Evolutionary conservation across 2,329 filamentous ascomycete species (phyloP), one percentile per base, ranked within the genome.

Genomic region (Scedosporium aurantiacum): DNA sequence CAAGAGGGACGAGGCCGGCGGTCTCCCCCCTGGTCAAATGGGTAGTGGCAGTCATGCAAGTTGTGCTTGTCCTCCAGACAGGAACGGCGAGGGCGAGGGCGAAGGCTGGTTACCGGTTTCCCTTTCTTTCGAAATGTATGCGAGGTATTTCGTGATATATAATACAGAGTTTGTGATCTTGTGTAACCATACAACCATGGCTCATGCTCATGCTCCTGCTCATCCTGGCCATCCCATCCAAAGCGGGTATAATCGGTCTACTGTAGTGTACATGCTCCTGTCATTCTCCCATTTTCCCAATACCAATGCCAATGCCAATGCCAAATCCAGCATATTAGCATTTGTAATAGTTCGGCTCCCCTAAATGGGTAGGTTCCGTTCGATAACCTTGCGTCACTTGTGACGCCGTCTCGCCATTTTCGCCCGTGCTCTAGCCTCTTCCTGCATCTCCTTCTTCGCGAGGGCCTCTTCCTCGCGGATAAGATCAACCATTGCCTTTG

Each of bases 401-500:
- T 2, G 50, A 16, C 40, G 5, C 23, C 25, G 47, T 54, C 50
- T 57, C 59, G 45, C 59, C 47, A 40, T 47, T 23, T 63, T 60
- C 12, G 18, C n/a, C 14, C 60, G 18, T 41, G 4, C 5, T n/a
- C 32, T 41, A 6, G 50, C 23, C 25, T 14, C 21, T 16, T 62
- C 60, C 61, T 58, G 59, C 37, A 69, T 65, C 60, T 66, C 65
- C 40, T 67, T 64, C 66, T 73, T 72, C 57, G 68, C 71, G 56
- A 73, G 63, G 27, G 61, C 64, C 62, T 68, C 71, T 67, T 81
- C 79, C 10, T 70, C 65, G 52, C 76, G 68, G 5, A 75, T 70
- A 25, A 81, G 70, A 40, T 72, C 64, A 62, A 74, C 66, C 60
- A 80, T 64, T 5, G 78, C 78, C 25, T 66, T 64, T 2, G 73